Base-by-base conservation (phyloP, 1,284 basidiomycete genomes). In the Moniliophthora roreri region DNA sequence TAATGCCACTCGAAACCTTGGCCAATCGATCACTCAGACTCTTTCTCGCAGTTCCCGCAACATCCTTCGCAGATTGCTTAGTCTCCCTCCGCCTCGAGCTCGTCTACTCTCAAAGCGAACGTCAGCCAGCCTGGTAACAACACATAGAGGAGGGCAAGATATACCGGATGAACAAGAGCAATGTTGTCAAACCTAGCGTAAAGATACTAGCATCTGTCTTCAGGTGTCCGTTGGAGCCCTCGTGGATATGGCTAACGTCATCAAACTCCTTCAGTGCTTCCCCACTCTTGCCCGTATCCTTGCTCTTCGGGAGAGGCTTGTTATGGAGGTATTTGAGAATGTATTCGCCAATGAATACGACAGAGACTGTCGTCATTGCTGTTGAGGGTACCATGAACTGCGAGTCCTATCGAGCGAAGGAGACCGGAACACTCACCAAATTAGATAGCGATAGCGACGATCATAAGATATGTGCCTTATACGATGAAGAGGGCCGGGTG, bases 41-140 rank as follows among this genome's bases (percentile, higher is more conserved):
- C 71, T 79, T 86, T 59, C 84, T 71, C 51, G 71, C 70, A 45
- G 59, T 54, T 32, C 48, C 51, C 37, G 51, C 41, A 32, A 57
- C 34, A 42, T 61, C 42, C 62, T 62, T 53, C 60, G 63, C 54
- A 58, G 63, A 74, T 64, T 56, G 69, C 62, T 67, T 61, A 58
- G 68, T 59, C 63, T 74, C 64, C 54, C 68, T 66, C 53, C 74
- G 75, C 50, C 74, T 70, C 16, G 71, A 68, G 62, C 76, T 84
- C 77, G 91, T 75, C 88, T 91, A 60, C 82, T 91, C 70, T 89
- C 88, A 62, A 93, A 92, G 64, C 87, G n/a, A n/a, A n/a, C n/a
- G n/a, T n/a, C n/a, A n/a, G n/a, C n/a, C n/a, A n/a, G n/a, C n/a
- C n/a, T n/a, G n/a, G n/a, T n/a, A n/a, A n/a, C n/a, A n/a, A n/a